Base-by-base conservation (phyloP, 2,329 filamentous ascomycete genomes). In the Fusarium transvaalense region DNA sequence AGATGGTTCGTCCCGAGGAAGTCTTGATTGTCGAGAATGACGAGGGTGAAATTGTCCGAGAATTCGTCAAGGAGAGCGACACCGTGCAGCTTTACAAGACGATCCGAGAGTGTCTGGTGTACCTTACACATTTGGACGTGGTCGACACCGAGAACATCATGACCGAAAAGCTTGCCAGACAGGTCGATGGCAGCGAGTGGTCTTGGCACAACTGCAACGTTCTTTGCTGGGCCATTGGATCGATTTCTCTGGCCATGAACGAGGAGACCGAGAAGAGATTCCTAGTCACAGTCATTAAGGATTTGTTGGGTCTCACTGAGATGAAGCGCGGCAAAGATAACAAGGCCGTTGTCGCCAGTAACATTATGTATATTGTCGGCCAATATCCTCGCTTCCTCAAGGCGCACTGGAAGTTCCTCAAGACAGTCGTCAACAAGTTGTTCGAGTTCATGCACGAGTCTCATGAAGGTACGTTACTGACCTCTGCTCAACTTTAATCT, bases 361-460 rank as follows among this genome's bases (percentile, higher is more conserved):
- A 99, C 82, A 99, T 99, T 76, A 99, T 99, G 96, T 99, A 99
- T 79, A 99, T 99, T 82, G 96, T 99, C 65, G 96, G 96, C 61
- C 96, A 99, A 78, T 99, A 99, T 77, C 96, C 96, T 37, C 92
- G 96, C 21, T 99, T 99, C 83, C 84, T 99, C 75, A 99, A 99
- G 84, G 96, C 96, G 2, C 96, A 99, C 80, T 99, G 96, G 96
- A 99, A 99, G 80, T 99, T 99, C 82, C 85, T 99, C 58, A 99
- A 99, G 89, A 99, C 96, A 4, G 96, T 99, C 19, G 96, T 99
- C 76, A 99, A 99, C 83, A 99, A 99, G 84, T 87, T 99, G 7
- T 99, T 99, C 76, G 96, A 99, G 82, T 99, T 99, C 78, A 99
- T 99, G 96, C 96, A 99, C 79, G 96, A 99, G 81, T 98, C 96